Percentiles rank a stretch among this genome's conserved stretches.
Conservation (phyloP, 129 eudicot species). For the Gnaphalium uliginosum region DNA sequence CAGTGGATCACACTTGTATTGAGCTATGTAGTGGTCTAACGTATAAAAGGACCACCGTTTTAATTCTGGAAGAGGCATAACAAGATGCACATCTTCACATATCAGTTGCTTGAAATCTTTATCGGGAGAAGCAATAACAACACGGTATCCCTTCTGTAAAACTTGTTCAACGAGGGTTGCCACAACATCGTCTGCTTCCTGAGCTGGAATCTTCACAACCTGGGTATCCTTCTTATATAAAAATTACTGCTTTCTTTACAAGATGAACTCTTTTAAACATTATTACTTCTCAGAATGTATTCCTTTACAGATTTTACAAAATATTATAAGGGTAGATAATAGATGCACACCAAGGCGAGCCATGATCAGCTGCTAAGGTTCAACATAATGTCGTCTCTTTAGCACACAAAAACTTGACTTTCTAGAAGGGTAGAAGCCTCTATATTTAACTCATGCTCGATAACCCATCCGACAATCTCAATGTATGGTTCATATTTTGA, state of each 20-base stretch:
- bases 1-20: constrained; percentile 74
- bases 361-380: background rate
- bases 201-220: constrained; percentile 72
- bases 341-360: background rate
- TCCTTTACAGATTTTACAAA: background rate
- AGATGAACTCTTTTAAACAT: background rate
- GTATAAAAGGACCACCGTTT: constrained; percentile 94
- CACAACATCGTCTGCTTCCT: constrained; percentile 93
- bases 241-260: constrained; percentile 2
- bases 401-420: background rate
- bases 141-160: constrained; percentile 56
- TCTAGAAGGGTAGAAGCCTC: background rate
- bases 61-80: constrained; percentile 75
- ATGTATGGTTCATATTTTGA: background rate
- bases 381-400: background rate
- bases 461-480: background rate
- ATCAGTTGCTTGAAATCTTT: constrained; percentile 96
- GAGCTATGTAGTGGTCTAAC: constrained; percentile 82
- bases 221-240: constrained; percentile 33
- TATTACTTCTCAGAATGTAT: background rate
- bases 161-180: constrained; percentile 85
- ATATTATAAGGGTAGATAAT: background rate
- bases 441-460: background rate
- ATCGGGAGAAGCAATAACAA: constrained; percentile 92
- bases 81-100: constrained; percentile 86